These are phyloP conservation scores for Rauvolfia tetraphylla DNA, from an alignment of 257 asterid species.

Conservation along the genomic window DNA sequence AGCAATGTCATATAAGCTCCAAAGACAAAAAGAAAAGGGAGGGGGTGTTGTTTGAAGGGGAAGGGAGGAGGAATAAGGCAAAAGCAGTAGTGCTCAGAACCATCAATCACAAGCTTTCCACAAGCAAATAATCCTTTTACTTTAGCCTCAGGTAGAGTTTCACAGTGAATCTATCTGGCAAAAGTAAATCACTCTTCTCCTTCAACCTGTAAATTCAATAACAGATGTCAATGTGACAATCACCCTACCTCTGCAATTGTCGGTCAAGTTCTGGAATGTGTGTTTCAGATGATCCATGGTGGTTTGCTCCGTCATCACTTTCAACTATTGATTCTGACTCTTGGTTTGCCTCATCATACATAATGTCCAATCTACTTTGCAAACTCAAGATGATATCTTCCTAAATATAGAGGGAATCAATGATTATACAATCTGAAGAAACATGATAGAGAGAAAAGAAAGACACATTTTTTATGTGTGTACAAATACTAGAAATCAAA, in stretches of 20 bases:
- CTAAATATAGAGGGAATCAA: conserved; percentile 38
- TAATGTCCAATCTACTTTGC: conserved; percentile 74
- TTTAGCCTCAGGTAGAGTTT: background rate
- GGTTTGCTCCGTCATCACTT: conserved; percentile 35
- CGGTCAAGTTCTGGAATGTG: conserved; percentile 47
- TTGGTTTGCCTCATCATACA: conserved; percentile 79
- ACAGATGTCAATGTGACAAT: conserved; percentile 7
- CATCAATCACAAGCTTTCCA: background rate
- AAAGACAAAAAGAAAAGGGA: no score
- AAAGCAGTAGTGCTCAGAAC: background rate
- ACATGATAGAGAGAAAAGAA: background rate
- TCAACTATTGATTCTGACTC: conserved; percentile 36
- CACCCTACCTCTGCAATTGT: conserved; percentile 50
- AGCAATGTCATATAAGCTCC: background rate
- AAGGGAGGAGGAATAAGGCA: background rate
- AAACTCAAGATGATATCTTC: conserved; percentile 85
- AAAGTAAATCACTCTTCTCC: conserved; percentile 11
- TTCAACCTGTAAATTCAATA: conserved; percentile 3
- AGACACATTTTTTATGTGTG: background rate
- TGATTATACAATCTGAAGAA: conserved; percentile 17
- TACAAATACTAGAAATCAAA: background rate
- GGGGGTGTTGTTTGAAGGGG: no score
- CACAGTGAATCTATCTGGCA: conserved; percentile 13
- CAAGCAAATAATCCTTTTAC: background rate
- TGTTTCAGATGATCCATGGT: conserved; percentile 30